Evolutionary conservation across 192 early-diverging fungal species (phyloP).

Genomic region (Mycoemilia scoparia): DNA sequence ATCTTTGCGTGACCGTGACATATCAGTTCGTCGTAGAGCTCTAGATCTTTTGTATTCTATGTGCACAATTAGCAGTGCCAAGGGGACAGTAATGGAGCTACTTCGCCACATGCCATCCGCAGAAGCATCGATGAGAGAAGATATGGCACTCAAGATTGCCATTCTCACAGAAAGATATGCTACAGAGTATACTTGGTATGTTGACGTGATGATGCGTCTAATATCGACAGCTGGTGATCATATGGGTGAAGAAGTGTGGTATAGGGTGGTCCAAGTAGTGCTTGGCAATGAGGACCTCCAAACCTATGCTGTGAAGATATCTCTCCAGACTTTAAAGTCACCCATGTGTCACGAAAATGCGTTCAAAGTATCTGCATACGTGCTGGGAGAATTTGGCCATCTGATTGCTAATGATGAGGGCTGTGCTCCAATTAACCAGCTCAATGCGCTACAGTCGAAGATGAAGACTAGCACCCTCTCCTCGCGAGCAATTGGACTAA

Average conservation of each 20-base stretch:
- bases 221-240: conserved; percentile 90
- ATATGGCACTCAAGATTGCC: conserved; percentile 97
- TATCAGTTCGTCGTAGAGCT: conserved; percentile 86
- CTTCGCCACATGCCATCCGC: conserved; percentile 77
- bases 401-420: conserved; percentile 76
- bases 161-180: conserved; percentile 97
- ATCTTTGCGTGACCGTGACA: conserved; percentile 90
- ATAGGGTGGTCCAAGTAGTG: conserved; percentile 90
- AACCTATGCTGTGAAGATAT: conserved; percentile 79
- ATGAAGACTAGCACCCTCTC: conserved; percentile 59
- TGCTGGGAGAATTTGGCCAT: conserved; percentile 96
- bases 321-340: conserved; percentile 59
- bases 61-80: conserved; percentile 79
- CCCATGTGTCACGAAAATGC: conserved; percentile 91
- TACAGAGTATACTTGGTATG: conserved; percentile 96
- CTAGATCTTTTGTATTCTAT: conserved; percentile 93
- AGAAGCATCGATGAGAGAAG: conserved; percentile 82
- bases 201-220: conserved; percentile 91
- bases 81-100: conserved; percentile 76
- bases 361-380: conserved; percentile 87
- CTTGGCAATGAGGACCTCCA: conserved; percentile 90
- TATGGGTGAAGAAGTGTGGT: conserved; percentile 95
- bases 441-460: conserved; percentile 83
- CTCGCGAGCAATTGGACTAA: conserved; percentile 71
- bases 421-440: conserved; percentile 80